Evolutionary conservation across 768 basidiomycete species (phyloP).

Genomic region (Amanita pseudoporphyria): DNA sequence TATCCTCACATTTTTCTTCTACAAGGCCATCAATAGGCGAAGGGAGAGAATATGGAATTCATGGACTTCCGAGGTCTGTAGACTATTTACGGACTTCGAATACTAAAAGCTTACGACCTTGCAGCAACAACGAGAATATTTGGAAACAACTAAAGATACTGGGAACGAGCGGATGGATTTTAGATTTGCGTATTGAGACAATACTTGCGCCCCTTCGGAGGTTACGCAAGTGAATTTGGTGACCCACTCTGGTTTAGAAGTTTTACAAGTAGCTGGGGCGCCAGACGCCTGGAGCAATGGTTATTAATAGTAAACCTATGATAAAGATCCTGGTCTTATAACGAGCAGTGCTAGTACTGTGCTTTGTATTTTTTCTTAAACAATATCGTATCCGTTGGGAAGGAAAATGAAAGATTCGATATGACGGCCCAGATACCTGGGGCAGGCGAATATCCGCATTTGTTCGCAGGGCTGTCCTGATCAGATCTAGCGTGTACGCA

Average conservation of each 20-base stretch:
- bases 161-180: slow-evolving; percentile 56
- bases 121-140: slow-evolving; percentile 28
- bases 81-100: slow-evolving; percentile 32
- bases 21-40: slow-evolving; percentile 37
- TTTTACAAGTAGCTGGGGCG: too few species aligned
- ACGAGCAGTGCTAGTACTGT: too few species aligned
- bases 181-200: slow-evolving; percentile 45
- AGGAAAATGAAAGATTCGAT: not conserved
- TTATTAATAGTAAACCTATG: too few species aligned
- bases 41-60: slow-evolving; percentile 12
- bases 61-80: too few species aligned
- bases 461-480: not conserved
- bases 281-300: too few species aligned
- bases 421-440: too few species aligned
- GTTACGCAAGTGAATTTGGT: too few species aligned
- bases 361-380: too few species aligned
- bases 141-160: slow-evolving; percentile 50
- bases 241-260: too few species aligned
- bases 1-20: slow-evolving; percentile 42
- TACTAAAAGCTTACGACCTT: slow-evolving; percentile 35
- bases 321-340: too few species aligned
- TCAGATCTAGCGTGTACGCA: not conserved
- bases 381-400: too few species aligned
- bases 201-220: not conserved
- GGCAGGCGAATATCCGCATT: too few species aligned